Base-by-base conservation (phyloP, 805 yeast genomes). In the Candida jianshihensis region DNA sequence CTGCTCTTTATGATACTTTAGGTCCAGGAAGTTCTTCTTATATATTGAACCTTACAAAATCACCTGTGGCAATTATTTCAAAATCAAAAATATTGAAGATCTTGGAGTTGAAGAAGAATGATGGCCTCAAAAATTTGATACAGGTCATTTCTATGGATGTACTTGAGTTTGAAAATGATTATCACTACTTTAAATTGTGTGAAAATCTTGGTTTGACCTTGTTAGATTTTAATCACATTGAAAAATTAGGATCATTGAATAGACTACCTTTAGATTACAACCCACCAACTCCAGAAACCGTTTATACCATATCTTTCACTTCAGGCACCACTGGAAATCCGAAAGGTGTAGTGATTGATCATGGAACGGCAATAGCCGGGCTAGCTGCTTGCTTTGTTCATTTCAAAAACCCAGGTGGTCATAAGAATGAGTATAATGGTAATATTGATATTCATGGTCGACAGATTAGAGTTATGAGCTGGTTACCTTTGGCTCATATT, bases 271-370 rank as follows among this genome's bases (percentile, higher is more conserved):
- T 33, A 3, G 34, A 39, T 8, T 39, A 36, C 32, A 44, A 49
- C 42, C 27, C 41, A 29, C 69, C 71, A 4, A 46, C 46, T 1
- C 68, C 72, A 1, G 61, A 64, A 6, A 62, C 63, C 24, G 43
- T 62, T 4, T 66, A 68, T 43, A 72, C 81, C n/a, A 69, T 77
- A 32, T 72, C 75, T 16, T 76, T 75, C 51, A 77, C 83, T 5
- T 74, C 81, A 0, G 83, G 83, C n/a, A 77, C 83, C 3, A 74
- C 81, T 4, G 81, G 81, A 3, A 56, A 68, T 21, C 83, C 83
- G 26, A 76, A 77, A 53, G 83, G 83, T 20, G 82, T 72, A 13
- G 66, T 70, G 17, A 46, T 67, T 16, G 56, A 73, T 8, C 80
- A 77, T 27, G 46, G 48, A 4, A 66, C 61, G 48, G 65, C 69